Evolutionary conservation across 805 yeast species (phyloP), one percentile per base, ranked within the genome.

Genomic region (Starmera quercuum): DNA sequence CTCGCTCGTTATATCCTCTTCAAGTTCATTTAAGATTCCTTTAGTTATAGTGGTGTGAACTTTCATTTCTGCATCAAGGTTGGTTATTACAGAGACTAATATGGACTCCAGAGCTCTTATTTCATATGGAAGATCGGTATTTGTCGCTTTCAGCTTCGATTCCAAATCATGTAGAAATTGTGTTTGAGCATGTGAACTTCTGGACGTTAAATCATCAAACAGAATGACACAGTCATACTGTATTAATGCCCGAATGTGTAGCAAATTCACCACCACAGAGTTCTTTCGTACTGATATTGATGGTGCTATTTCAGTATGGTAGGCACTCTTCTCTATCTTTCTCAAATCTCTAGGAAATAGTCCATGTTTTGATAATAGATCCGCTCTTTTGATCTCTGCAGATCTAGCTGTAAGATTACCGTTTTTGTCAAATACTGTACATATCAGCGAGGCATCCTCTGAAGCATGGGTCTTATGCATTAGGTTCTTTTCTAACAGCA

Each of bases 81-180:
- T 83, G 1, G 83, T 69, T 25, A 86, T 70, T 3, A 85, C 95
- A 33, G 83, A 79, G 20, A 85, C 76, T 41, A 92, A 71, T 7
- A 92, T 82, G 0, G 94, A 78, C 50, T 92, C 98, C 26, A 92
- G 53, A 0, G 97, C 98, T 31, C 95, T 64, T 50, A 88, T 78
- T 51, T 92, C 98, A 56, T 87, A 92, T 0, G 95, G 90, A 14
- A 86, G 61, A 5, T 69, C 67, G 4, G 61, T 59, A 45, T 58
- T 51, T 5, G 53, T 46, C 20, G 39, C 48, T 43, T 73, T 72
- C 37, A 85, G 63, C 51, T 79, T 78, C 47, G 75, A 68, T 48
- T 83, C 92, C 30, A 86, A 57, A 53, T 86, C 95, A 49, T 79
- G 80, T 69, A 85, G 75, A 59, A 87, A 83, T 29, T 84, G 61